Base-by-base conservation (phyloP, 1,284 basidiomycete genomes). In the Papiliotrema nemorosa region DNA sequence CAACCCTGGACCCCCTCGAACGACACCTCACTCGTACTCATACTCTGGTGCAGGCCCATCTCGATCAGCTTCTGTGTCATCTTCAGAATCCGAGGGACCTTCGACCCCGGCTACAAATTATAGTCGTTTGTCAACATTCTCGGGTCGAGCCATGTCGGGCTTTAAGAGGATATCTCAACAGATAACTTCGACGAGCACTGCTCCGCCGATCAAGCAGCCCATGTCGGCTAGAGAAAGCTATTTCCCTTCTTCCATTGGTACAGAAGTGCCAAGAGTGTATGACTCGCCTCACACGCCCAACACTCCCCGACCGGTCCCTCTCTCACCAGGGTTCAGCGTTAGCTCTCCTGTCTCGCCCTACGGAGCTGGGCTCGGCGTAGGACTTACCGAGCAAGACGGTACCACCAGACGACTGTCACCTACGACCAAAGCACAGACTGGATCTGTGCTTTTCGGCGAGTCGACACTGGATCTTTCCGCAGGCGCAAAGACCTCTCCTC, bases 101-200 rank as follows among this genome's bases (percentile, higher is more conserved):
- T 1, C 18, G 3, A 48, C 45, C 12, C 45, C 45, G 6, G 36
- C 35, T 9, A 18, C 47, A 10, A 12, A 24, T 27, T 12, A 7
- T 3, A 31, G 24, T 20, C 47, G 47, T 6, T 34, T 48, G 2
- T 48, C 47, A 27, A 33, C 22, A 14, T 25, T 49, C 13, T 44
- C 40, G 2, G 48, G 40, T 20, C 42, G 38, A 25, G 36, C 48
- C 13, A 20, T 44, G 22, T 25, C 39, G 21, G 40, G 41, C 12
- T 31, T 49, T n/a, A 43, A 44, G 31, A 27, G 48, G 6, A 37
- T 49, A 31, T 42, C 48, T 6, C 40, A 44, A 10, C 40, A 43
- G 21, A 44, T 48, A 34, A 9, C 10, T 13, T 41, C 48, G 16
- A 43, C 9, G 29, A 5, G 35, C 29, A 20, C 40, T 3, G 37